A percentile compares a stretch with the other conserved stretches of the same genome.
Conservation (phyloP, 106 monocot species). For the Dactylorhiza incarnata region DNA sequence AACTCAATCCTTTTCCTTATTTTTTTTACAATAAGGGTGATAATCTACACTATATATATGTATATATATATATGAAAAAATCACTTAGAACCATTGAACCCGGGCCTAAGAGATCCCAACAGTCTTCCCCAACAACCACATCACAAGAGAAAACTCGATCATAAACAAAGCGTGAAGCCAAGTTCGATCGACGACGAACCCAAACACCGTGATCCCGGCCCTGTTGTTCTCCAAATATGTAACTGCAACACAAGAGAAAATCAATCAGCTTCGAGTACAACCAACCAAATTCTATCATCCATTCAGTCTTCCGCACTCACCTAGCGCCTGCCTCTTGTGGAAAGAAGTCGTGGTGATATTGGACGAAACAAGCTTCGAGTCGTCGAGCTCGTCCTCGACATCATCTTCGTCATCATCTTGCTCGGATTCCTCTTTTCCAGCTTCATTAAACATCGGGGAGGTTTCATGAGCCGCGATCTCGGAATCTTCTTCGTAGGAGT, state of each 20-base stretch:
- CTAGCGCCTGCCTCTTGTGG: slow-evolving; percentile 81
- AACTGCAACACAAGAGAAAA: slow-evolving; percentile 36
- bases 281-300: not conserved
- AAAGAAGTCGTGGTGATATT: slow-evolving; percentile 42
- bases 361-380: slow-evolving; percentile 21
- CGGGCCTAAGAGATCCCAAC: slow-evolving; percentile 60
- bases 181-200: slow-evolving; percentile 83
- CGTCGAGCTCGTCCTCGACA: slow-evolving; percentile 38
- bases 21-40: no score
- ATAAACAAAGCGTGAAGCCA: slow-evolving; percentile 92
- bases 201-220: slow-evolving; percentile 84
- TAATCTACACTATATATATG: no score
- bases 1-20: no score
- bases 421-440: not conserved
- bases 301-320: slow-evolving; percentile 18
- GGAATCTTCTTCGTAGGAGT: slow-evolving; percentile 27
- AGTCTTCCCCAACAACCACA: slow-evolving; percentile 91
- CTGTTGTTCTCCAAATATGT: slow-evolving; percentile 96
- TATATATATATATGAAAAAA: not conserved
- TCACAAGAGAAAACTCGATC: slow-evolving; percentile 70
- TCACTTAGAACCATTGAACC: not conserved
- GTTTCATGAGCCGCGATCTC: slow-evolving; percentile 11
- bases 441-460: not conserved
- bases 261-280: not conserved
- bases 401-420: slow-evolving; percentile 26